phyloP scores from a whole-genome alignment of 805 yeast species.

The Ogataea henricii region DNA sequence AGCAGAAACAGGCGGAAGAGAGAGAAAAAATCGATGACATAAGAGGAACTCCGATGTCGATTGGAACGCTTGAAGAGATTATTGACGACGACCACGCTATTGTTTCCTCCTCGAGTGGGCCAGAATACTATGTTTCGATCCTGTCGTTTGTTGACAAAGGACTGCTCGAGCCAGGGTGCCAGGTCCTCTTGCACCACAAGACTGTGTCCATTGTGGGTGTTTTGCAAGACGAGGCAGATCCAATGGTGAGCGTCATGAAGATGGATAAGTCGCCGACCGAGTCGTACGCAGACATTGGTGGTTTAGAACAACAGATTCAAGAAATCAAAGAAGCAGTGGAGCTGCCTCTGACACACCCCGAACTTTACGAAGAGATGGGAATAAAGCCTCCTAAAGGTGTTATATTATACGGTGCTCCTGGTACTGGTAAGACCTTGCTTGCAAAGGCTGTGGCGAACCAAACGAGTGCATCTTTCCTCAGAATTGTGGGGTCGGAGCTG shows the following conservation, averaged over 20 bases:
- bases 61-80: slow-evolving; percentile 95
- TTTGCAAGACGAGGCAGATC: slow-evolving; percentile 96
- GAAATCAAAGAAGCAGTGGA: slow-evolving; percentile 98
- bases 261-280: slow-evolving; percentile 97
- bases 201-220: slow-evolving; percentile 97
- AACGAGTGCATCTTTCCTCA: slow-evolving; percentile 91
- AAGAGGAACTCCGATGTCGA: slow-evolving; percentile 94
- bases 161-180: slow-evolving; percentile 93
- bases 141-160: slow-evolving; percentile 97
- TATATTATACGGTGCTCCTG: slow-evolving; percentile 96
- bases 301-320: slow-evolving; percentile 92
- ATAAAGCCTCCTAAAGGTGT: slow-evolving; percentile 99
- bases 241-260: slow-evolving; percentile 97
- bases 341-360: slow-evolving; percentile 93
- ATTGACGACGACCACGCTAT: slow-evolving; percentile 99
- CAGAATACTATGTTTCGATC: slow-evolving; percentile 95
- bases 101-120: slow-evolving; percentile 93
- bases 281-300: slow-evolving; percentile 96
- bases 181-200: slow-evolving; percentile 92
- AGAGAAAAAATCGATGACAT: slow-evolving; percentile 92
- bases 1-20: slow-evolving; percentile 95
- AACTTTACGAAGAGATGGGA: slow-evolving; percentile 94
- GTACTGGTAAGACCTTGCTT: slow-evolving; percentile 98
- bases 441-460: slow-evolving; percentile 99
- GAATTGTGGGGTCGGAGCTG: slow-evolving; percentile 96